A percentile compares a stretch with the other conserved stretches of the same genome.
Conservation (phyloP, 345 rosid species). For the Turnera subulata region DNA sequence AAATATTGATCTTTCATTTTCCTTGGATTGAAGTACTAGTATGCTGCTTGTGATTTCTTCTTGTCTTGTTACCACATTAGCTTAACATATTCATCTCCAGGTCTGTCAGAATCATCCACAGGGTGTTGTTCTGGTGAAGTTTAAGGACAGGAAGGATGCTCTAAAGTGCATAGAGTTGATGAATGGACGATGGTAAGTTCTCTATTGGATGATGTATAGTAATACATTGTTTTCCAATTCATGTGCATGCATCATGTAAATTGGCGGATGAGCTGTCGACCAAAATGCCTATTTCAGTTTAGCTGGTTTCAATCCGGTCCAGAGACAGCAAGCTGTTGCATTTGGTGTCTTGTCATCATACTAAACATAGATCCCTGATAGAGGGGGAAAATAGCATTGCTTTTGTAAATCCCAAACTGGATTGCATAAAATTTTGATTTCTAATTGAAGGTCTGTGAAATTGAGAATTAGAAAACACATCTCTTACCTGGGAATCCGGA, state of each 20-base stretch:
- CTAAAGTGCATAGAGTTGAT: slow-evolving; percentile 83
- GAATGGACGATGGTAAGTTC: slow-evolving; percentile 85
- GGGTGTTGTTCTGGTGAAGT: slow-evolving; percentile 84
- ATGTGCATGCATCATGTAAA: background rate
- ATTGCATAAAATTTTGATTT: too few relatives aligned
- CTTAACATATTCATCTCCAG: slow-evolving; percentile 29
- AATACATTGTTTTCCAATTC: background rate
- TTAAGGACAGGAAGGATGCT: slow-evolving; percentile 83
- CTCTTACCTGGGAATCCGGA: too few relatives aligned
- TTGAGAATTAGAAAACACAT: too few relatives aligned
- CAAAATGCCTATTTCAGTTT: too few relatives aligned
- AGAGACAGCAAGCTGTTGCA: too few relatives aligned
- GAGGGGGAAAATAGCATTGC: too few relatives aligned
- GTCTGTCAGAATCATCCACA: slow-evolving; percentile 87
- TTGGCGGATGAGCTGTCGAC: background rate
- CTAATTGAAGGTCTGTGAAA: too few relatives aligned
- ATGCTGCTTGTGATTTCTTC: background rate
- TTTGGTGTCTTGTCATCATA: too few relatives aligned
- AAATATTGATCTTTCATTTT: background rate
- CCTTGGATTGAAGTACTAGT: too few relatives aligned
- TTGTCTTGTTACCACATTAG: background rate
- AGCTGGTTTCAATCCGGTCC: too few relatives aligned
- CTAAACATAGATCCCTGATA: too few relatives aligned
- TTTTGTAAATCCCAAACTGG: too few relatives aligned
- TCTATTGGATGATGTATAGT: background rate